Evolutionary conservation across 148 eudicot genomes (phyloP).

Genomic region (Dianthus caryophyllus): DNA sequence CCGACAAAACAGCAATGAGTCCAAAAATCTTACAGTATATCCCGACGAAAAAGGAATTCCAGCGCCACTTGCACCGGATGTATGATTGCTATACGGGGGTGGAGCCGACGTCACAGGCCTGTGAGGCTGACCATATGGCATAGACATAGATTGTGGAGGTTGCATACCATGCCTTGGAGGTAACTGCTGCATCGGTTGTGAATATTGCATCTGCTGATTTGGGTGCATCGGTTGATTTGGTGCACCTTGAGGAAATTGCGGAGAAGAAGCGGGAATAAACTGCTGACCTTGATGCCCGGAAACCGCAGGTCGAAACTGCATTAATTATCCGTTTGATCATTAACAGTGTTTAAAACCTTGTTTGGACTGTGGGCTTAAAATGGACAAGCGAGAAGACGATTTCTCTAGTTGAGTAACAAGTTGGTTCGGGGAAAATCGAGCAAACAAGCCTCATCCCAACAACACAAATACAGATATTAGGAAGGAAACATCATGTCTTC

Average conservation of each 20-base stretch:
- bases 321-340: conserved; percentile 14
- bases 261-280: conserved; percentile 40
- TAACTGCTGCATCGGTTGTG: conserved; percentile 78
- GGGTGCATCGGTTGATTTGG: conserved; percentile 41
- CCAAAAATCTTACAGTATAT: conserved; percentile 56
- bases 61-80: conserved; percentile 45
- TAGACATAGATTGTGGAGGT: conserved; percentile 48
- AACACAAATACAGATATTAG: too few species aligned
- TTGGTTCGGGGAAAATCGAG: too few species aligned
- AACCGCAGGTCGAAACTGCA: conserved; percentile 63
- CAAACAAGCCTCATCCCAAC: too few species aligned
- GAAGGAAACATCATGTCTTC: background rate
- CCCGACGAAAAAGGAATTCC: conserved; percentile 68
- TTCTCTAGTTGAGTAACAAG: too few species aligned
- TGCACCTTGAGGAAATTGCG: conserved; percentile 58
- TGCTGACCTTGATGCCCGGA: conserved; percentile 69
- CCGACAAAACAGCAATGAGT: conserved; percentile 4
- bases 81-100: conserved; percentile 35
- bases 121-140: conserved; percentile 54
- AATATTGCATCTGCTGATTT: conserved; percentile 42
- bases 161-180: conserved; percentile 59
- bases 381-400: background rate
- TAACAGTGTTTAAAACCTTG: background rate
- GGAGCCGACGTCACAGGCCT: conserved; percentile 51
- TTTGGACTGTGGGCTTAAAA: background rate